Base-by-base conservation (phyloP, 2,329 filamentous ascomycete genomes). In the Pseudogymnoascus sp. region DNA sequence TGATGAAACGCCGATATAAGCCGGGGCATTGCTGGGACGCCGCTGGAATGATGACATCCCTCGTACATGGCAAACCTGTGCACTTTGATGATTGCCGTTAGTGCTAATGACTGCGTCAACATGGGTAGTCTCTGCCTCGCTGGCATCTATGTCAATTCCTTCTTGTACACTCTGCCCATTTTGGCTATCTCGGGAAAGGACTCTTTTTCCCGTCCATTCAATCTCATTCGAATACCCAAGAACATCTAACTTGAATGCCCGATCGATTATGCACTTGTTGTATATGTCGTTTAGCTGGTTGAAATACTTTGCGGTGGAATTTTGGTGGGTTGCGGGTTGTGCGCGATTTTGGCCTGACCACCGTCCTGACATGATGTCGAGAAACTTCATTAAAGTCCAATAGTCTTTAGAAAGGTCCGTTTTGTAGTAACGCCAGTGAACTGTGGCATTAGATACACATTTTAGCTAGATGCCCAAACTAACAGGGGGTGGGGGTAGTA, bases 361-460 rank as follows among this genome's bases (percentile, higher is more conserved):
- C 28, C 68, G 62, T 17, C 47, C 60, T n/a, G 69, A 67, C 65
- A 72, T 71, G 13, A 65, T 50, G 11, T 70, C 68, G 5, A 72
- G 69, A 31, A 62, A 63, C 35, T 68, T 63, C 13, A 71, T 65
- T 19, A 72, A 42, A 2, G 63, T 66, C 63, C 65, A 72, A 60
- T 68, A 71, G 60, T 68, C 70, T 7, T 65, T 65, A 8, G 71
- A 65, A 9, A 60, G 57, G 2, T 65, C 64, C 9, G 63, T 62
- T 44, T 65, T 42, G 19, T 70, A 70, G 36, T 67, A 70, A 9
- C 65, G 63, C 69, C 69, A 70, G 60, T 70, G 68, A 19, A 70
- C 67, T 68, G 26, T 36, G 28, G 15, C 9, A 38, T 23, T 36
- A 1, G n/a, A 17, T 28, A 11, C 11, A 11, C 9, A 31, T 31